Evolutionary conservation across 2,329 filamentous ascomycete species (phyloP), one percentile per base, ranked within the genome.

Genomic region (Emmonsia crescens): DNA sequence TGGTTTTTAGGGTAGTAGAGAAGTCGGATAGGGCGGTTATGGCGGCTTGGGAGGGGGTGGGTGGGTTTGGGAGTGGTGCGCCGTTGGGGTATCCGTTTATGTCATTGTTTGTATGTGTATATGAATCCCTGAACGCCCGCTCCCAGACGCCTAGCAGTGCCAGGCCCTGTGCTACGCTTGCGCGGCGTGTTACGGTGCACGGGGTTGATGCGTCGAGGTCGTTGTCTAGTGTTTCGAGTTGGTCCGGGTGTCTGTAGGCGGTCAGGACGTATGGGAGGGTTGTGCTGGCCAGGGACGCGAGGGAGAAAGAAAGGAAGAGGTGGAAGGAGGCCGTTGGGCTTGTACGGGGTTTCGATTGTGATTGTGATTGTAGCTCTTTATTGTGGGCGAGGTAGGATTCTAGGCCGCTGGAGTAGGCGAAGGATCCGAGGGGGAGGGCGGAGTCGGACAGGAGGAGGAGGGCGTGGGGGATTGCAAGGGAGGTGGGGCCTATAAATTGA

Each of bases 401-500:
- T 21, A 87, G 75, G 4, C 84, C 84, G 68, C 79, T 83, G 70
- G 82, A 85, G 75, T 86, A 87, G 65, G 84, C 84, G 70, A 87
- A 87, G 0, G 84, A 85, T 54, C 84, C 84, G 1, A 87, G 74
- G 0, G 84, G 84, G 1, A 87, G 78, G 21, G 84, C 84, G 24
- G 84, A 86, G 73, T 87, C 84, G 59, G 84, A 82, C 33, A 87
- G 79, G 19, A 86, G 77, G 52, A 86, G 79, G 12, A 87, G 78
- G 31, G 81, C 76, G 68, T 85, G 83, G 4, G 79, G 75, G 5
- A 69, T 68, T 24, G 61, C 44, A 12, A 58, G 33, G 38, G 59
- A 29, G 10, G 36, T 31, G 68, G 60, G 67, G 65, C 66, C 70
- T 67, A 33, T 61, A 44, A n/a, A n/a, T n/a, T n/a, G n/a, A n/a